Evolutionary conservation across 2,329 filamentous ascomycete species (phyloP), one percentile per base, ranked within the genome.

Genomic region (Sarocladiaceae sp.): DNA sequence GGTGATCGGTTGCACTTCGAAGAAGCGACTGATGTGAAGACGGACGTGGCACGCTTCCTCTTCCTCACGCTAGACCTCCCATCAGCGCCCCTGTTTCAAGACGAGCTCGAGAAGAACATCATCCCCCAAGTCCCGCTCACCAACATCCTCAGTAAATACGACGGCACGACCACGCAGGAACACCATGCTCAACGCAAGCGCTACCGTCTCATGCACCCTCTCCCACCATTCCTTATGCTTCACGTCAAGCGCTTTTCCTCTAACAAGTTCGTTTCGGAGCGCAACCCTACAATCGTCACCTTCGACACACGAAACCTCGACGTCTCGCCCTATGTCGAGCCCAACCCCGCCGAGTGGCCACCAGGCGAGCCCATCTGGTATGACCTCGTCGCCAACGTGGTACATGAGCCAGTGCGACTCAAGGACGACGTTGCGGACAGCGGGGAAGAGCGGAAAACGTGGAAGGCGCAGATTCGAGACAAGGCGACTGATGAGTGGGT

Each of bases 211-310:
- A 69, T 95, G 39, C 90, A 95, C 57, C 93, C 93, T 1, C 74
- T 98, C 0, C 93, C 93, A 1, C 91, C 90, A 0, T 97, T 85
- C 60, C 79, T 98, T 15, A 72, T 93, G 44, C 88, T 98, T 68
- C 91, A 98, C 69, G 83, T 97, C 69, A 97, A 97, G 70, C 88
- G 93, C 54, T 98, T 98, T 74, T 88, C 83, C 53, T 83, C 85
- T 53, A 98, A 98, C 72, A 95, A 96, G 63, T 98, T 98, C 59
- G 87, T 98, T 16, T 80, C 85, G 2, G 91, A 97, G 67, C 85
- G 93, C 42, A 98, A 98, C 63, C 93, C 91, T 1, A 98, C 93
- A 9, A 98, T 98, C 57, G 93, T 98, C 51, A 97, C 91, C 0
- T 98, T 97, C 64, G 88, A 91, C 51, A 84, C 88, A 4, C 77